A percentile compares a stretch with the other conserved stretches of the same genome.
phyloP scores from a whole-genome alignment of 257 asterid genomes.

The Solanum bulbocastanum region DNA sequence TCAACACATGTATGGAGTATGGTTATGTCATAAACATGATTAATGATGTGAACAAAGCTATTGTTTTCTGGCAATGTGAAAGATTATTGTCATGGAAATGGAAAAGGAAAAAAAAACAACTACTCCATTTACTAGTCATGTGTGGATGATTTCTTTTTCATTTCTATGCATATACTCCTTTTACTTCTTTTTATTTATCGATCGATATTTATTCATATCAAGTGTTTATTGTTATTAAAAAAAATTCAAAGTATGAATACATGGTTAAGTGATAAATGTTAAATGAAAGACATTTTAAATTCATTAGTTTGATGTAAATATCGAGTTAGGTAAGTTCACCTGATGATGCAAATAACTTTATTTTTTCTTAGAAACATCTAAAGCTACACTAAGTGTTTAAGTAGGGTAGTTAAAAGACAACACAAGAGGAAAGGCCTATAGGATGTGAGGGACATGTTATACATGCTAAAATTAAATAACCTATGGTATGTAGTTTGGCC shows the following conservation, averaged over 20 bases:
- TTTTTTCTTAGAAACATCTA: neutral
- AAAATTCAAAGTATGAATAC: neutral
- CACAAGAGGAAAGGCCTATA: neutral
- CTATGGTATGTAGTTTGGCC: neutral
- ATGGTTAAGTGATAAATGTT: neutral
- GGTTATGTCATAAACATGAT: neutral
- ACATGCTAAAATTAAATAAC: neutral
- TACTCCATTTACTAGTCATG: too few species aligned
- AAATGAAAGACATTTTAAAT: neutral
- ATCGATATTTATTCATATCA: rapidly evolving
- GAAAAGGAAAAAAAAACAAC: too few species aligned
- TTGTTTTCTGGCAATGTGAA: neutral
- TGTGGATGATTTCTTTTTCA: too few species aligned
- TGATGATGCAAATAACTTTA: neutral
- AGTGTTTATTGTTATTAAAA: too few species aligned
- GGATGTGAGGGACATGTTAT: neutral
- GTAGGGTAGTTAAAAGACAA: neutral
- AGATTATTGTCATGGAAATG: too few species aligned
- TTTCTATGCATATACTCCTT: too few species aligned
- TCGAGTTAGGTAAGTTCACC: neutral
- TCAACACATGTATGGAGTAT: neutral
- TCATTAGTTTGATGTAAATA: neutral
- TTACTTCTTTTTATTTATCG: too few species aligned
- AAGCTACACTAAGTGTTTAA: neutral
- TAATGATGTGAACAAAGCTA: neutral